Evolutionary conservation across 208 protist genomes (phyloP), one percentile per base, ranked within the genome.

Genomic region (Balamuthia mandrillaris): DNA sequence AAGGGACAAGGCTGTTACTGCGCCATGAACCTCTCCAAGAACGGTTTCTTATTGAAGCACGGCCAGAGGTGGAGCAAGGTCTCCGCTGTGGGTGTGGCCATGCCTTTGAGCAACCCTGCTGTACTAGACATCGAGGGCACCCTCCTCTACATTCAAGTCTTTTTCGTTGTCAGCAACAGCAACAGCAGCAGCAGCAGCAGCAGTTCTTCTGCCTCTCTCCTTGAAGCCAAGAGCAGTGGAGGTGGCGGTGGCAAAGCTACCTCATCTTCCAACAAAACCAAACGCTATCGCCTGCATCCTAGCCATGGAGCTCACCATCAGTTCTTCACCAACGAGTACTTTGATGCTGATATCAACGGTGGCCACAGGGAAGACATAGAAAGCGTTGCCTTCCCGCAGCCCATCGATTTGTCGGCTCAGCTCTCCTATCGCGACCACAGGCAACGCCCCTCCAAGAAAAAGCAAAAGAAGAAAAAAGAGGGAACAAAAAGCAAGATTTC

Each of bases 21-120:
- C 68, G 5, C 54, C 68, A 52, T 56, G 29, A 78, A 78, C 68
- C 68, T 78, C 44, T 78, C 68, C 37, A 78, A 78, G 68, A 78
- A 78, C 37, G 68, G 68, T 78, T n/a, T 78, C 27, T 3, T 21
- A 4, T 35, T 78, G 68, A 60, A 56, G 68, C 68, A 56, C 24
- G 68, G 68, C 16, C 41, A 49, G 29, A 56, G 4, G 68, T 78
- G 45, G 12, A 44, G 45, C 41, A 49, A n/a, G 6, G 12, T 56
- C 68, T 7, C 27, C 9, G 45, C 31, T 10, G 45, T 78, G 44
- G 68, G 68, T 3, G 35, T 58, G 68, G 41, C 68, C 7, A 24
- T 56, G 24, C 68, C 68, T 21, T 44, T 78, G 39, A 35, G 41
- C 39, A 78, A 78, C 42, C 68, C 68, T 6, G 68, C 68, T 4